Conservation (phyloP, 1,284 basidiomycete genomes). For the Bondarzewia mesenterica region DNA sequence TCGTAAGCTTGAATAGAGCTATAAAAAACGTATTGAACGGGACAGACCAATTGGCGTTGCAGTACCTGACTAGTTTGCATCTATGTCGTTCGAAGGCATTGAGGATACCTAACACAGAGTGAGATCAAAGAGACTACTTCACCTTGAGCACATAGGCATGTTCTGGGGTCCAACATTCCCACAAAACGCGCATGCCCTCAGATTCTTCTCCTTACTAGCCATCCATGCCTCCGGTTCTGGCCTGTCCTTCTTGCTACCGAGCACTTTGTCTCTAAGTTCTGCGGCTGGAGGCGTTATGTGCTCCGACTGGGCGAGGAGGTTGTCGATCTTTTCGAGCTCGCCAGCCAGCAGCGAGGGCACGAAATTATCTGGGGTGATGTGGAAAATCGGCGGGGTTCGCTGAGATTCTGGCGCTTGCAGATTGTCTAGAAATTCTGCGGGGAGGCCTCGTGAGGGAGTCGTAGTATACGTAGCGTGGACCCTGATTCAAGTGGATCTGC, state of each 20-base stretch:
- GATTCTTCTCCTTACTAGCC: slow-evolving; percentile 14
- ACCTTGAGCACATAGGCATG: slow-evolving; percentile 21
- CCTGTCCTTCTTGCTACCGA: slow-evolving; percentile 19
- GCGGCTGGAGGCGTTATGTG: slow-evolving; percentile 3
- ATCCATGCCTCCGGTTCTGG: slow-evolving; percentile 14
- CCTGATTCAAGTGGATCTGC: too few relatives aligned
- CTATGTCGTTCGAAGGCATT: slow-evolving; percentile 4
- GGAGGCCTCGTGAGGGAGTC: slow-evolving; percentile 6
- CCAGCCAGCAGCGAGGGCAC: slow-evolving; percentile 17
- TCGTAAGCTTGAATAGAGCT: neutral
- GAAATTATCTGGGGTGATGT: slow-evolving; percentile 19
- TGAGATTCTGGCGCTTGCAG: slow-evolving; percentile 6
- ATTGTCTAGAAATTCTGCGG: slow-evolving; percentile 16
- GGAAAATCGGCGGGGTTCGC: slow-evolving; percentile 15
- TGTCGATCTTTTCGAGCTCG: slow-evolving; percentile 24
- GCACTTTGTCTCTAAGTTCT: slow-evolving; percentile 15
- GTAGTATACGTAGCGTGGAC: slow-evolving; percentile 22
- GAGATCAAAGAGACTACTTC: neutral
- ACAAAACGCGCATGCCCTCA: slow-evolving; percentile 19
- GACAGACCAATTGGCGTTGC: slow-evolving; percentile 19
- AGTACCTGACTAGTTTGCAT: slow-evolving; percentile 23
- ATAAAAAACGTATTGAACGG: neutral
- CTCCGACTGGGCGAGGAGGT: slow-evolving; percentile 15
- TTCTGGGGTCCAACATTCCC: slow-evolving; percentile 17
- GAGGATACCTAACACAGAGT: neutral